Evolutionary conservation across 768 basidiomycete genomes (phyloP).

Genomic region (Trametes cinnabarina): DNA sequence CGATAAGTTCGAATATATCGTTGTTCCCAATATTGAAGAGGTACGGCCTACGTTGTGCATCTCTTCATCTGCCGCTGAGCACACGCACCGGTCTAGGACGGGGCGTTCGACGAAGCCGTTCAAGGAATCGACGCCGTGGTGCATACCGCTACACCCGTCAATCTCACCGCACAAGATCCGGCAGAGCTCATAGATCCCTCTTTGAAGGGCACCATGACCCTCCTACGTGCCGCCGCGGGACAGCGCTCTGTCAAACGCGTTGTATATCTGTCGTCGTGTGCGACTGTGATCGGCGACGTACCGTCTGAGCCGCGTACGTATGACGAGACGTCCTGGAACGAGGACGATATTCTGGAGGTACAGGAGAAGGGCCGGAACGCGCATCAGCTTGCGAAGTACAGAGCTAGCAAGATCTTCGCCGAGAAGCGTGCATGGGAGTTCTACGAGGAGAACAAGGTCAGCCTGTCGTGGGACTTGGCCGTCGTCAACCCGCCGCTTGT

Average conservation of each 20-base stretch:
- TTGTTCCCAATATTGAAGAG: slow-evolving; percentile 68
- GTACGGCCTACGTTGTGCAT: slow-evolving; percentile 26
- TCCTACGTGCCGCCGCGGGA: slow-evolving; percentile 36
- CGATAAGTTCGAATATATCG: slow-evolving; percentile 57
- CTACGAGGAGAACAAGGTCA: slow-evolving; percentile 40
- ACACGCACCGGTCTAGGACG: slow-evolving; percentile 1
- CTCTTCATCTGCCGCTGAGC: not conserved
- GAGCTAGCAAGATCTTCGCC: slow-evolving; percentile 56
- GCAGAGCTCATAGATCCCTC: slow-evolving; percentile 41
- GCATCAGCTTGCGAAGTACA: slow-evolving; percentile 42
- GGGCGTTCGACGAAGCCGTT: slow-evolving; percentile 26
- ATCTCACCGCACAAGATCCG: slow-evolving; percentile 18
- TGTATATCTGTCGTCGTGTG: slow-evolving; percentile 62
- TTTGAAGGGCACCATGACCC: slow-evolving; percentile 40
- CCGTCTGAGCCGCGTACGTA: slow-evolving; percentile 32
- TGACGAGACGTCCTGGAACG: slow-evolving; percentile 62
- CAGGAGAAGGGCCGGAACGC: slow-evolving; percentile 50
- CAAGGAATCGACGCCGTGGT: slow-evolving; percentile 24
- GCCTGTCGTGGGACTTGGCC: slow-evolving; percentile 48
- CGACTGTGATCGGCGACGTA: slow-evolving; percentile 36
- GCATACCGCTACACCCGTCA: slow-evolving; percentile 23
- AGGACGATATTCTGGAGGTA: slow-evolving; percentile 41
- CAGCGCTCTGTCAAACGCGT: slow-evolving; percentile 54
- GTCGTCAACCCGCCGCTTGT: slow-evolving; percentile 51
- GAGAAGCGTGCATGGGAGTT: slow-evolving; percentile 57